These are phyloP conservation scores for Euphorbia lathyris DNA, from an alignment of 345 rosid genomes.

Conservation along the genomic window DNA sequence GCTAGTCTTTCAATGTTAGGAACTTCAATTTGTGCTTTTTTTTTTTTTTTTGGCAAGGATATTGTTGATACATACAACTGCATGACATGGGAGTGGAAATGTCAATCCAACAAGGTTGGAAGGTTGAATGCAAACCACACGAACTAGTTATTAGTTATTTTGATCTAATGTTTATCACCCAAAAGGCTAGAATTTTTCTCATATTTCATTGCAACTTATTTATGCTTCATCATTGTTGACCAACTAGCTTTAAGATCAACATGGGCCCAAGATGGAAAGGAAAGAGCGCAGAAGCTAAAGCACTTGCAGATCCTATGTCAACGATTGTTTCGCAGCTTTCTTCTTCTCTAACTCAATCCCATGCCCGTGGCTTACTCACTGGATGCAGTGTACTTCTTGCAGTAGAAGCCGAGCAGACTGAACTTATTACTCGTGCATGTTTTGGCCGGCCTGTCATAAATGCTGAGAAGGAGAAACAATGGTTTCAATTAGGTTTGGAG, in stretches of 20 bases:
- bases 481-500: constrained; percentile 70
- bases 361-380: constrained; percentile 43
- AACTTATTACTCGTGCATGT: constrained; percentile 65
- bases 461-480: constrained; percentile 60
- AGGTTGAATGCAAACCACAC: too few species aligned
- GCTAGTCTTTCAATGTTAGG: too few species aligned
- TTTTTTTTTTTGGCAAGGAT: too few species aligned
- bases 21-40: too few species aligned
- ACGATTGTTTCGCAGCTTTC: constrained; percentile 49
- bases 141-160: too few species aligned
- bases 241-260: neutral
- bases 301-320: constrained; percentile 74
- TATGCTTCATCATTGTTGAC: too few species aligned
- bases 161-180: too few species aligned
- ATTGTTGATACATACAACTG: too few species aligned
- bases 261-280: constrained; percentile 94
- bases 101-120: too few species aligned
- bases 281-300: constrained; percentile 64
- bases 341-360: constrained; percentile 42
- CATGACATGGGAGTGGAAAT: too few species aligned
- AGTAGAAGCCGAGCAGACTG: constrained; percentile 44
- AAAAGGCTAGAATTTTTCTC: too few species aligned
- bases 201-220: too few species aligned
- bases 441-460: constrained; percentile 57
- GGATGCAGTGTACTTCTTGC: constrained; percentile 55